A percentile compares a stretch with the other conserved stretches of the same genome.
phyloP scores from a whole-genome alignment of 805 yeast species.

The Brettanomyces sp. region DNA sequence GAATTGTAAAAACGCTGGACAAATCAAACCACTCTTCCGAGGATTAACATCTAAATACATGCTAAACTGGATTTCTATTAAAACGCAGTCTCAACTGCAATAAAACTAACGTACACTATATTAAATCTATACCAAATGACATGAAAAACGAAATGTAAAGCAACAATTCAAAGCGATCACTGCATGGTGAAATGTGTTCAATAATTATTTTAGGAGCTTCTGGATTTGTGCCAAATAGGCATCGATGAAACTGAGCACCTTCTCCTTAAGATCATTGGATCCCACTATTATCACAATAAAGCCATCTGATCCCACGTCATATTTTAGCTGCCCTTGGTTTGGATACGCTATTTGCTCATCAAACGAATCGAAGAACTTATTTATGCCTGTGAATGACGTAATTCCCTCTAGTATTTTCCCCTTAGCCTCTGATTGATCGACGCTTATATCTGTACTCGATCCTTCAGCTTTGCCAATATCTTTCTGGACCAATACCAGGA shows the following conservation, averaged over 20 bases:
- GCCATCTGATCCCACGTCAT: conserved; percentile 56
- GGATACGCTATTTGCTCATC: conserved; percentile 45
- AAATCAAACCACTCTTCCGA: too few relatives aligned
- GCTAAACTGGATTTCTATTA: too few relatives aligned
- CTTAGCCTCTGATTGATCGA: conserved; percentile 31
- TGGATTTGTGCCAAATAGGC: conserved; percentile 8
- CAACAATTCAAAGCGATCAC: too few relatives aligned
- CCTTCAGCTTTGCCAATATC: neutral
- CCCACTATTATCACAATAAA: conserved; percentile 47
- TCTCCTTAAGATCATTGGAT: conserved; percentile 26
- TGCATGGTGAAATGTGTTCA: too few relatives aligned
- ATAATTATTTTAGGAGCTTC: too few relatives aligned
- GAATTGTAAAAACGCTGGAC: too few relatives aligned
- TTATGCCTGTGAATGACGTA: conserved; percentile 38
- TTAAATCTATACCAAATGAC: too few relatives aligned
- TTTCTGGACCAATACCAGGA: conserved; percentile 6
- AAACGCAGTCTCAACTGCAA: too few relatives aligned
- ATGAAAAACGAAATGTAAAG: too few relatives aligned
- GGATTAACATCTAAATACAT: too few relatives aligned
- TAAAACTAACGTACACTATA: too few relatives aligned
- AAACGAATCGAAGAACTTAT: conserved; percentile 42
- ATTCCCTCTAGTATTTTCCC: conserved; percentile 38
- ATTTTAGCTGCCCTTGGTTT: conserved; percentile 44
- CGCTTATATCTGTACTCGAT: conserved; percentile 1
- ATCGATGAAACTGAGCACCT: conserved; percentile 35